Conservation (phyloP, 2,329 filamentous ascomycete genomes). For the Aureobasidium pullulans region DNA sequence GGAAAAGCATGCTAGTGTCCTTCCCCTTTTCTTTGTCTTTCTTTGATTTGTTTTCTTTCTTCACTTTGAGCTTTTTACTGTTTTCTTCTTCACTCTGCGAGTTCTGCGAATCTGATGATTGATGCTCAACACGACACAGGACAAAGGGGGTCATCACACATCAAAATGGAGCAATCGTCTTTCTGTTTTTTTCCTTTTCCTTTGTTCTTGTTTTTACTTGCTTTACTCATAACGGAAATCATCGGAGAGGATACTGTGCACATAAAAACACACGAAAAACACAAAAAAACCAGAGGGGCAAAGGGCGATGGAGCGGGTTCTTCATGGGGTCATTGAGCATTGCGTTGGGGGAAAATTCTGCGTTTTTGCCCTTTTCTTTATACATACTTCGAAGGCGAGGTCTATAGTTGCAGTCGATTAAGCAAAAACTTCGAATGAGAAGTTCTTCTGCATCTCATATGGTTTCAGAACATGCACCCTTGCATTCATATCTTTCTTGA, state of each 20-base stretch:
- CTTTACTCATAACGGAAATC: too few relatives aligned
- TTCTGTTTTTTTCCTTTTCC: neutral
- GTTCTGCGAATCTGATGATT: slow-evolving; percentile 4
- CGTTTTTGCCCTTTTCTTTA: neutral
- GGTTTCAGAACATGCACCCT: too few relatives aligned
- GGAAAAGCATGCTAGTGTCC: neutral
- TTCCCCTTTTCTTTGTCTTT: neutral
- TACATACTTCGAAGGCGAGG: neutral
- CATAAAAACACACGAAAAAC: neutral
- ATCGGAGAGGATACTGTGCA: neutral
- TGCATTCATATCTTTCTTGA: too few relatives aligned
- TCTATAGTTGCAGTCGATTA: too few relatives aligned
- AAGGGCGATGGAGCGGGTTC: neutral
- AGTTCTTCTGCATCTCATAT: too few relatives aligned
- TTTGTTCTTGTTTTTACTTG: neutral
- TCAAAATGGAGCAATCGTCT: neutral
- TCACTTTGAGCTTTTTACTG: neutral
- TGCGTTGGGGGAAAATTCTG: neutral
- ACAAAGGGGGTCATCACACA: neutral
- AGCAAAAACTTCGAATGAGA: too few relatives aligned
- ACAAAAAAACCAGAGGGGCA: neutral
- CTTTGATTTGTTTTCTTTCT: neutral
- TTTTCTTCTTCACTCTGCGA: neutral
- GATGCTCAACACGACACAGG: neutral
- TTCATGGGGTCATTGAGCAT: neutral